phyloP scores from a whole-genome alignment of 257 asterid genomes.

The Capsicum pubescens region DNA sequence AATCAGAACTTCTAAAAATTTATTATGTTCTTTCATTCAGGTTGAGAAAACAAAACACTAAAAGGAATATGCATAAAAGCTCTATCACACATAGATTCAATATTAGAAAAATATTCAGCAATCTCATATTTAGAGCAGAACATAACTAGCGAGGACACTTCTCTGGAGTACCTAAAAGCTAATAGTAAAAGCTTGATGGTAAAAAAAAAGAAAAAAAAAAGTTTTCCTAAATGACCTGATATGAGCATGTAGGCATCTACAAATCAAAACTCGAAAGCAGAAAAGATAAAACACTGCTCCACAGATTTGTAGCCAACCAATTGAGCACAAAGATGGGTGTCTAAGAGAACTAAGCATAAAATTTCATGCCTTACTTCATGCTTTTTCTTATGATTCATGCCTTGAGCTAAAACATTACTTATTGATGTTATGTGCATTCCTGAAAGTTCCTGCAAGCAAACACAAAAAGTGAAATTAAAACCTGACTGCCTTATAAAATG shows the following conservation, averaged over 20 bases:
- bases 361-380: slow-evolving; percentile 72
- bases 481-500: neutral
- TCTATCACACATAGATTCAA: neutral
- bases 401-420: slow-evolving; percentile 77
- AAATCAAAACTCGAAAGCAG: neutral
- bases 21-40: neutral
- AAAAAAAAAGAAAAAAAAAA: neutral
- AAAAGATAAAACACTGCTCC: slow-evolving; percentile 20
- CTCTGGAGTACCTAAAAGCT: neutral
- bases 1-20: neutral
- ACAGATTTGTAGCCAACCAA: slow-evolving; percentile 4
- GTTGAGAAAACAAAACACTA: slow-evolving; percentile 6
- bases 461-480: slow-evolving; percentile 23
- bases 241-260: slow-evolving; percentile 2
- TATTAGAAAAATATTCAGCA: neutral
- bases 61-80: neutral
- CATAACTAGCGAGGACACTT: slow-evolving; percentile 2
- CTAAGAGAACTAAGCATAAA: slow-evolving; percentile 26
- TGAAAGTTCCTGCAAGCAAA: slow-evolving; percentile 65
- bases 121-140: neutral
- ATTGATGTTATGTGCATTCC: slow-evolving; percentile 56
- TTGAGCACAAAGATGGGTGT: slow-evolving; percentile 22
- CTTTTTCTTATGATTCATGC: slow-evolving; percentile 92
- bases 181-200: neutral
- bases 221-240: neutral